Evolutionary conservation across 352 stramenopile genomes (phyloP).

Genomic region (Pythium grandisporangium): DNA sequence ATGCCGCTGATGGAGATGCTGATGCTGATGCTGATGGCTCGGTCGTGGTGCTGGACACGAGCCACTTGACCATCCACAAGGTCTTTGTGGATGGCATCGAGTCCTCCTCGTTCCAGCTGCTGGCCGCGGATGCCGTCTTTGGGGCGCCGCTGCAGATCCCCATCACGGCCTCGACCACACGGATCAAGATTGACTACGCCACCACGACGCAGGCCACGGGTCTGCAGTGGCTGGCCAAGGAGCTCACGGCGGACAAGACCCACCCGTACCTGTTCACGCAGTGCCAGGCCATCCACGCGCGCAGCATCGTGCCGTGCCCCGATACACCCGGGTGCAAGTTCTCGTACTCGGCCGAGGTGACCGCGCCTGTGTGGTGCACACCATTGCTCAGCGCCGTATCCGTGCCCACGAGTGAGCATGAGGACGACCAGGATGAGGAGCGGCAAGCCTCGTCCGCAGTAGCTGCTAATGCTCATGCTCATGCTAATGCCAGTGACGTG

Average conservation of each 20-base stretch:
- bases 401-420: constrained; percentile 9
- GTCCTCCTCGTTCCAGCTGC: constrained; percentile 20
- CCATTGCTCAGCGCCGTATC: constrained; percentile 88
- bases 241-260: constrained; percentile 92
- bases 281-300: constrained; percentile 92
- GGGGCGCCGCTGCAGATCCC: constrained; percentile 39
- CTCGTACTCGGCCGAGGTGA: constrained; percentile 90
- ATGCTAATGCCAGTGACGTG: too few relatives aligned
- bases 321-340: constrained; percentile 92
- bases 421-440: too few relatives aligned
- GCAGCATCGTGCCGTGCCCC: constrained; percentile 92
- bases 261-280: constrained; percentile 95
- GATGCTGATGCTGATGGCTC: too few relatives aligned
- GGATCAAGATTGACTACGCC: constrained; percentile 71
- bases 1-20: too few relatives aligned
- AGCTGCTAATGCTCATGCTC: too few relatives aligned
- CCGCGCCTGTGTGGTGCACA: constrained; percentile 89
- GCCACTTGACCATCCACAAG: constrained; percentile 64
- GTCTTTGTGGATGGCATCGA: constrained; percentile 36
- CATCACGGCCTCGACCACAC: constrained; percentile 57
- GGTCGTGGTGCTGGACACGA: constrained; percentile 82
- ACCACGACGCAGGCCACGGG: constrained; percentile 64
- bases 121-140: constrained; percentile 42
- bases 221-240: constrained; percentile 87
- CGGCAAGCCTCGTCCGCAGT: too few relatives aligned